A percentile compares a stretch with the other conserved stretches of the same genome.
Conservation (phyloP, 495 filamentous ascomycete genomes). For the Neurospora sp. region DNA sequence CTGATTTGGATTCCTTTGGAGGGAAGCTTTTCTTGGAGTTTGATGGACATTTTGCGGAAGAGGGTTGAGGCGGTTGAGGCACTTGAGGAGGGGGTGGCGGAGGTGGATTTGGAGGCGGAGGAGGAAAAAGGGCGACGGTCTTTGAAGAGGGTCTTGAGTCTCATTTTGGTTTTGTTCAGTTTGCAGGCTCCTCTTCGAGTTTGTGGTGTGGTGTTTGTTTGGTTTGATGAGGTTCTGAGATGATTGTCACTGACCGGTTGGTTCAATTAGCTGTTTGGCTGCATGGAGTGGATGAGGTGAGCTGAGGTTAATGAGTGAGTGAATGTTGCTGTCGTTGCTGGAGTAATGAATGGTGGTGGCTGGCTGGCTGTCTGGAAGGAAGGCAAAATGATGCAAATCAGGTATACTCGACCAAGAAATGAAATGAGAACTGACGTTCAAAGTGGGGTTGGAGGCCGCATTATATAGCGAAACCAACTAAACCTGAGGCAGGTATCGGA, state of each 20-base stretch:
- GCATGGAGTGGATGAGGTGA: neutral
- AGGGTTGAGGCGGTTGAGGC: neutral
- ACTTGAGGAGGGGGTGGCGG: neutral
- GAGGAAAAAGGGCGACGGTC: neutral
- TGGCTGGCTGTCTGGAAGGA: neutral
- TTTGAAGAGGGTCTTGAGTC: neutral
- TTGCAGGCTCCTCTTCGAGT: neutral
- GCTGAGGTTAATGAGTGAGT: neutral
- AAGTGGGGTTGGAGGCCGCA: neutral
- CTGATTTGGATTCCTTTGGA: neutral
- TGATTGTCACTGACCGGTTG: neutral
- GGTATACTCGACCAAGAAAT: neutral
- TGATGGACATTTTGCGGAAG: neutral
- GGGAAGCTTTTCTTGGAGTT: neutral
- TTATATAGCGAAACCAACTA: neutral
- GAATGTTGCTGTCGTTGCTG: neutral
- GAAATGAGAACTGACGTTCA: neutral
- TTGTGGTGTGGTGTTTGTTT: neutral
- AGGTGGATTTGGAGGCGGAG: neutral
- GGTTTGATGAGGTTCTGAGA: neutral
- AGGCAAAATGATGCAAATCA: neutral
- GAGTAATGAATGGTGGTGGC: neutral
- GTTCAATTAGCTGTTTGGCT: neutral
- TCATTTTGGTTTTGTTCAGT: neutral
- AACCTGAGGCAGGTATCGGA: neutral